Conservation (phyloP, 306 rosid species). For the Rosa chinensis region DNA sequence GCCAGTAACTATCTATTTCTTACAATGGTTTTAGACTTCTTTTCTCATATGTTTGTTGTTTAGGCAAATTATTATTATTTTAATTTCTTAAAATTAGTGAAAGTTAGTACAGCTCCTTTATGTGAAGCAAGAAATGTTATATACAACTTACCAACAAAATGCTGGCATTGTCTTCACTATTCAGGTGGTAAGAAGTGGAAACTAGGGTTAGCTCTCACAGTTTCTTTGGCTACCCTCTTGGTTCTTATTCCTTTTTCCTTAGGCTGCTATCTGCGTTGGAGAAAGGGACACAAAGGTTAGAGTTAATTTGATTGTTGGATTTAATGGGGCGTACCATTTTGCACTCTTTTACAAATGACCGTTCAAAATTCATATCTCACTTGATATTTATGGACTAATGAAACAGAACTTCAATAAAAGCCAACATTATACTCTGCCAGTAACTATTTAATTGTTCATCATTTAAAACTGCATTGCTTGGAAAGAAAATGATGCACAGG, state of each 20-base stretch:
- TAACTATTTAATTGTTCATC: background rate
- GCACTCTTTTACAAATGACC: background rate
- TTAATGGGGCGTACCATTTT: background rate
- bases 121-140: background rate
- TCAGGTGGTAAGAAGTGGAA: constrained; percentile 13
- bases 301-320: background rate
- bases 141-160: background rate
- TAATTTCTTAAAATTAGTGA: background rate
- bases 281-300: background rate
- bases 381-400: too few relatives aligned
- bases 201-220: background rate
- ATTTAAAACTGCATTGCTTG: background rate
- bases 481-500: too few relatives aligned
- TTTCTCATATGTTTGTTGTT: background rate
- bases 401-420: too few relatives aligned
- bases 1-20: too few relatives aligned
- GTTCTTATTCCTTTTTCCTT: background rate
- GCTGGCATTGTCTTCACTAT: background rate
- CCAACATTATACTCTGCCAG: background rate
- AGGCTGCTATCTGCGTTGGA: background rate
- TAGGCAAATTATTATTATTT: background rate
- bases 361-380: too few relatives aligned
- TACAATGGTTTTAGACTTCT: background rate
- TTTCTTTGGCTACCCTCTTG: background rate
- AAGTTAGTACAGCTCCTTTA: background rate